Evolutionary conservation across 192 early-diverging fungal species (phyloP).

Genomic region (Rhizophagus sp.): DNA sequence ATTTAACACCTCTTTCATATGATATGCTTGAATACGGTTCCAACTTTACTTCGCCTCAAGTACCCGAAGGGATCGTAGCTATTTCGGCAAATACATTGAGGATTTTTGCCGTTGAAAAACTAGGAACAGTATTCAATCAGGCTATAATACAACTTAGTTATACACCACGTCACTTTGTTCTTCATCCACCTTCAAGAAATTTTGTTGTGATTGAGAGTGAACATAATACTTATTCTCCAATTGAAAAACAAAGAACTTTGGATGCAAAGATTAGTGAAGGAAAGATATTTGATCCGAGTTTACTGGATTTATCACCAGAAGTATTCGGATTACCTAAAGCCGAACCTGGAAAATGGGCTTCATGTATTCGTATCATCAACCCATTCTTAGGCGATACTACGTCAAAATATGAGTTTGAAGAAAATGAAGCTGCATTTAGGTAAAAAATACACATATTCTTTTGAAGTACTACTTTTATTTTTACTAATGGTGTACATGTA

Average conservation of each 20-base stretch:
- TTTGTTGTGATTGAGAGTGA: constrained; percentile 93
- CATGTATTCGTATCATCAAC: constrained; percentile 80
- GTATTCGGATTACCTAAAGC: constrained; percentile 80
- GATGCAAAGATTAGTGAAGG: constrained; percentile 54
- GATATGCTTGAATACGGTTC: constrained; percentile 84
- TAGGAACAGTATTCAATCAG: constrained; percentile 84
- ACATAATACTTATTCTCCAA: constrained; percentile 68
- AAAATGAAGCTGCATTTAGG: constrained; percentile 83
- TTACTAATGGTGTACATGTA: not conserved
- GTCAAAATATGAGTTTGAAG: constrained; percentile 72
- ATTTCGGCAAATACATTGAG: constrained; percentile 82
- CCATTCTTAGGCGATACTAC: constrained; percentile 73
- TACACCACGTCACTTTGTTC: constrained; percentile 83
- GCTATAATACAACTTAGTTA: constrained; percentile 78
- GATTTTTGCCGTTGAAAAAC: constrained; percentile 83
- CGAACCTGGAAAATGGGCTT: constrained; percentile 80
- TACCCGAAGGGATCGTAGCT: constrained; percentile 86
- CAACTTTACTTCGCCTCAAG: constrained; percentile 81
- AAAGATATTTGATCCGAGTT: constrained; percentile 53
- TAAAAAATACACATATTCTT: not conserved
- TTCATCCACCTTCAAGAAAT: constrained; percentile 70
- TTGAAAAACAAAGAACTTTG: constrained; percentile 61
- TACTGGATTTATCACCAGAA: constrained; percentile 63
- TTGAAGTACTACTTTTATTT: not conserved
- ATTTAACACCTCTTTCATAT: constrained; percentile 83